Conservation (phyloP, 2,329 filamentous ascomycete genomes). For the Fusarium sp. region DNA sequence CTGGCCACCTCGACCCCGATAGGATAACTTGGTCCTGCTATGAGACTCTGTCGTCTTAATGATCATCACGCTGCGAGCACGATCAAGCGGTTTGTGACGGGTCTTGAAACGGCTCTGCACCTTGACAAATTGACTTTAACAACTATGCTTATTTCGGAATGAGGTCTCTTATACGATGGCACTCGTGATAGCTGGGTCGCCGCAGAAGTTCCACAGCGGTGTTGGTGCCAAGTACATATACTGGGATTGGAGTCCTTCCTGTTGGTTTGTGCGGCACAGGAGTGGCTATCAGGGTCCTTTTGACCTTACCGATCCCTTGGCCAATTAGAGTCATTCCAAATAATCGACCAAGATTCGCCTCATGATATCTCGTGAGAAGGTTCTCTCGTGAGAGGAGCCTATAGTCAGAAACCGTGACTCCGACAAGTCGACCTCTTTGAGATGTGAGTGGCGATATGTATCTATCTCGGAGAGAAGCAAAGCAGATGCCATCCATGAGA, state of each 20-base stretch:
- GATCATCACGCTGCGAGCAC: neutral
- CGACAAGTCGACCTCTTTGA: neutral
- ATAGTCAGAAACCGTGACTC: neutral
- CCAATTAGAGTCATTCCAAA: neutral
- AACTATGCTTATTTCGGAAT: conserved; percentile 9
- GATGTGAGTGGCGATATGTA: neutral
- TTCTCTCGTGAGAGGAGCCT: neutral
- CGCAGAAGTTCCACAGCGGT: conserved; percentile 10
- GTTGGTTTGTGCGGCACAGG: conserved; percentile 13
- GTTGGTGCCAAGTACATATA: neutral
- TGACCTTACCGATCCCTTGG: conserved; percentile 9
- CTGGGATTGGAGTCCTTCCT: neutral
- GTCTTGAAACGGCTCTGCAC: neutral
- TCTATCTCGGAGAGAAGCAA: neutral
- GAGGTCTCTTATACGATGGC: neutral
- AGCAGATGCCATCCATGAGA: neutral
- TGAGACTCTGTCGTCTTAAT: neutral
- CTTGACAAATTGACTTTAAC: conserved; percentile 17
- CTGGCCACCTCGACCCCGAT: neutral
- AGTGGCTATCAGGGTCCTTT: conserved; percentile 2
- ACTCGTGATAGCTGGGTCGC: conserved; percentile 6
- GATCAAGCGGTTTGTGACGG: conserved; percentile 6
- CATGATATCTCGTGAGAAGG: neutral
- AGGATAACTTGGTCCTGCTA: conserved; percentile 4
- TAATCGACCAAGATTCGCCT: neutral